Base-by-base conservation (phyloP, 1,139 yeast species). In the Candida tropicalis region DNA sequence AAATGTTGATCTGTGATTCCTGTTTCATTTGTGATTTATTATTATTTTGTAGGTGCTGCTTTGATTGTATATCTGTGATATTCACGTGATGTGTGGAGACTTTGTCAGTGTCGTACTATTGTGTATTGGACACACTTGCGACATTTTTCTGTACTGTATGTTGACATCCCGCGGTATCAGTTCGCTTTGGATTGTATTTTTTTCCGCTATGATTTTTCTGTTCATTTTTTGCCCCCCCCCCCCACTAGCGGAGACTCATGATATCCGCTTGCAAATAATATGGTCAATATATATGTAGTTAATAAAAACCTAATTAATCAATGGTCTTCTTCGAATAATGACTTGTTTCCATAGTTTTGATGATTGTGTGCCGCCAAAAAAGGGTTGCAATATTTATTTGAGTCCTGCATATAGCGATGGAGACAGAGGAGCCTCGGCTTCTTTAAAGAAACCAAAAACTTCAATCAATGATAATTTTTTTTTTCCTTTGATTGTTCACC, bases 401-500 rank as follows among this genome's bases (percentile, higher is more conserved):
- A 20, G 6, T 20, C 23, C 23, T 20, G 23, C 23, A 20, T 20
- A 20, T 20, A 20, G 23, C 9, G 6, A 20, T 20, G 9, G 11
- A 5, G 27, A 10, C n/a, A 25, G 13, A 10, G 18, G 22, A 33
- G 22, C 36, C 36, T 33, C 36, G 36, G 36, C 36, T 33, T 33
- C 5, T 11, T 4, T 16, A n/a, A 6, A 20, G 23, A 20, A 20
- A n/a, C n/a, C n/a, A n/a, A n/a, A 35, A 35, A 22, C n/a, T 35
- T 15, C 27, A 22, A 33, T 33, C 36, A 15, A 9, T 16, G n/a
- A n/a, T n/a, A n/a, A 7, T 24, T 6, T 15, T 10, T 34, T 13
- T 24, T 17, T 35, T 17, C 15, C 12, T 26, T 13, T 17, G 16
- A 12, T 20, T 8, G 12, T 22, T 35, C 38, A 20, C 39, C 39